Conservation (phyloP, 352 stramenopile genomes). For the Phytophthora podocarpi region DNA sequence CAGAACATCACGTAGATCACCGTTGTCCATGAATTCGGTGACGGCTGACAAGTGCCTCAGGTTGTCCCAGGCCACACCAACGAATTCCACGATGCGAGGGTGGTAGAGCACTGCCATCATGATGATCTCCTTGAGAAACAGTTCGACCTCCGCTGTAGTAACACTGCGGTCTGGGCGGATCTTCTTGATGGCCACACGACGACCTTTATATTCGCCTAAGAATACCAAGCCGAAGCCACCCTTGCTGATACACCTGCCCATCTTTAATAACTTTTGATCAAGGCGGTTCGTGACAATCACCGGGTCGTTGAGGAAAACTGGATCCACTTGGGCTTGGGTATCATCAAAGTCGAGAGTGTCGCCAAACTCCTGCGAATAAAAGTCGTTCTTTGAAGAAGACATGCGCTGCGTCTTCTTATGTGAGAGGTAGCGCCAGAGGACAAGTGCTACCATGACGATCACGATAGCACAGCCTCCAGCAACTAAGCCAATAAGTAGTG, state of each 20-base stretch:
- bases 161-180: conserved; percentile 37
- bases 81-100: conserved; percentile 49
- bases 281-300: conserved; percentile 54
- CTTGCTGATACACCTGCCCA: conserved; percentile 47
- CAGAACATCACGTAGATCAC: conserved; percentile 57
- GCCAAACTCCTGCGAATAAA: conserved; percentile 33
- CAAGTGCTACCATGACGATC: conserved; percentile 14
- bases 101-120: conserved; percentile 52
- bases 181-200: conserved; percentile 55
- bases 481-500: conserved; percentile 31
- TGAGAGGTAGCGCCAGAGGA: conserved; percentile 18
- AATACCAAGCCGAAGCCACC: conserved; percentile 61
- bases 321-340: conserved; percentile 37
- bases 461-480: conserved; percentile 28
- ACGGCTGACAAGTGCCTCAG: conserved; percentile 47
- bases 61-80: conserved; percentile 54
- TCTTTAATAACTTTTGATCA: conserved; percentile 43
- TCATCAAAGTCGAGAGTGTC: conserved; percentile 43
- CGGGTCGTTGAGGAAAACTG: conserved; percentile 45
- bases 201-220: conserved; percentile 45
- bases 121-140: conserved; percentile 53
- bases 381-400: conserved; percentile 38
- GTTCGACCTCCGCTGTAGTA: conserved; percentile 36
- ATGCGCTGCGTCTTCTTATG: conserved; percentile 17
- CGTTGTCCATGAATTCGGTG: conserved; percentile 66